phyloP scores from a whole-genome alignment of 768 basidiomycete species.

The Termitomyces sp. region DNA sequence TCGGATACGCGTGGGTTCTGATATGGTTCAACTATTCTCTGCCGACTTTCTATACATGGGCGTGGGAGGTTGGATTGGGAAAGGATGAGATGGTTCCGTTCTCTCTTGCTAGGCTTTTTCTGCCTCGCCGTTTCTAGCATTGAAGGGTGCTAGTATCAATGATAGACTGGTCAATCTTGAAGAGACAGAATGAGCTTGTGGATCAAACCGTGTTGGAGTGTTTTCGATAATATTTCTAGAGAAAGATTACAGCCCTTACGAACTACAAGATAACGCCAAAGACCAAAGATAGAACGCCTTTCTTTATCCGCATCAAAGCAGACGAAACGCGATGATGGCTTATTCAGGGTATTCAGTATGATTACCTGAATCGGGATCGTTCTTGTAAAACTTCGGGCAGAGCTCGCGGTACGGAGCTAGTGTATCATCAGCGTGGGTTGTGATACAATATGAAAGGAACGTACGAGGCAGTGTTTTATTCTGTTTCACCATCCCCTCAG shows the following conservation, averaged over 20 bases:
- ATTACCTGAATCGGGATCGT: not conserved
- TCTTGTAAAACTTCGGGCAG: conserved; percentile 1
- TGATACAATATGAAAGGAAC: not conserved
- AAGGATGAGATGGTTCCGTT: not conserved
- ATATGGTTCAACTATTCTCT: not conserved
- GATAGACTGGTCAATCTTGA: not conserved
- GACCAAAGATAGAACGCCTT: no score
- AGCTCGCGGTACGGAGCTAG: conserved; percentile 3
- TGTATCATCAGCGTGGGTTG: not conserved
- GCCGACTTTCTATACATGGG: not conserved
- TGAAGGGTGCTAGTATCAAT: not conserved
- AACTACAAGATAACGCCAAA: not conserved
- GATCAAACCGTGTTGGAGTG: no score
- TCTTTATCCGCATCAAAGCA: not conserved
- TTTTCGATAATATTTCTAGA: not conserved
- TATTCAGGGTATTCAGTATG: not conserved
- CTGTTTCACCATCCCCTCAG: not conserved
- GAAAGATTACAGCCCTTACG: not conserved
- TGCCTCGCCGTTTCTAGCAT: not conserved
- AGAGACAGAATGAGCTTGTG: not conserved
- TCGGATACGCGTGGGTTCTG: conserved; percentile 5
- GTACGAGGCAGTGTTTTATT: not conserved
- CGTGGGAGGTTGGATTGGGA: not conserved
- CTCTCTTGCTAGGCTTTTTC: not conserved
- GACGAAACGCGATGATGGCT: not conserved